Conservation (phyloP, 179 eudicot genomes). For the Heliamphora ciliata region DNA sequence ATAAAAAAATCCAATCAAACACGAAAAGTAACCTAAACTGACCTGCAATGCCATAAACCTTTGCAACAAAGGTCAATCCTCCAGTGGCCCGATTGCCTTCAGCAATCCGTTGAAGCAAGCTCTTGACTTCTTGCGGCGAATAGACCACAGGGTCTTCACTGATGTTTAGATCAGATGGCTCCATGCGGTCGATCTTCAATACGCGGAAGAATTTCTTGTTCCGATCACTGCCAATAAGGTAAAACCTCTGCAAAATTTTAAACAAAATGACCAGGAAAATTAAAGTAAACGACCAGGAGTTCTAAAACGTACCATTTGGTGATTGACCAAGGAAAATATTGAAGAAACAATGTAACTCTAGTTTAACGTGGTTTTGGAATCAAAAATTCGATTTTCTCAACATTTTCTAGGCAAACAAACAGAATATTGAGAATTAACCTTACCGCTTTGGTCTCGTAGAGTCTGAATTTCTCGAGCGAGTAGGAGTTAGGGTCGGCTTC, state of each 20-base stretch:
- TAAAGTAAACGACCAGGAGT: neutral
- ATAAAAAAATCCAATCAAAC: neutral
- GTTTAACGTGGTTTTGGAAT: neutral
- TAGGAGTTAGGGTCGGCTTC: constrained; percentile 55
- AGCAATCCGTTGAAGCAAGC: constrained; percentile 70
- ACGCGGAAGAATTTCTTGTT: constrained; percentile 70
- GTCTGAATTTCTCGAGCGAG: constrained; percentile 82
- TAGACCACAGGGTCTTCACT: constrained; percentile 96
- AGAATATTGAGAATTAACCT: neutral
- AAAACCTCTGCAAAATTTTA: constrained; percentile 54
- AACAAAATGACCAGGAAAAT: neutral
- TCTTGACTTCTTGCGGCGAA: constrained; percentile 73
- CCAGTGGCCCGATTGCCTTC: constrained; percentile 96
- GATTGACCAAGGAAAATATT: neutral
- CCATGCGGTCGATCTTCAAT: constrained; percentile 82
- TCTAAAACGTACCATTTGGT: neutral
- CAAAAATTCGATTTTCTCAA: neutral
- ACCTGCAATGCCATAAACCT: constrained; percentile 89
- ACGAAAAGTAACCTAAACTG: constrained; percentile 11
- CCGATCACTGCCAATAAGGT: constrained; percentile 85
- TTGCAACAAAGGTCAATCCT: constrained; percentile 66
- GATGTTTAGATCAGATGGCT: constrained; percentile 72
- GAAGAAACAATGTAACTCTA: neutral
- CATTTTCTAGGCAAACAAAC: neutral
- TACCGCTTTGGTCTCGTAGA: constrained; percentile 92